Conservation (phyloP, 2,329 filamentous ascomycete genomes). For the Alternaria alternata region DNA sequence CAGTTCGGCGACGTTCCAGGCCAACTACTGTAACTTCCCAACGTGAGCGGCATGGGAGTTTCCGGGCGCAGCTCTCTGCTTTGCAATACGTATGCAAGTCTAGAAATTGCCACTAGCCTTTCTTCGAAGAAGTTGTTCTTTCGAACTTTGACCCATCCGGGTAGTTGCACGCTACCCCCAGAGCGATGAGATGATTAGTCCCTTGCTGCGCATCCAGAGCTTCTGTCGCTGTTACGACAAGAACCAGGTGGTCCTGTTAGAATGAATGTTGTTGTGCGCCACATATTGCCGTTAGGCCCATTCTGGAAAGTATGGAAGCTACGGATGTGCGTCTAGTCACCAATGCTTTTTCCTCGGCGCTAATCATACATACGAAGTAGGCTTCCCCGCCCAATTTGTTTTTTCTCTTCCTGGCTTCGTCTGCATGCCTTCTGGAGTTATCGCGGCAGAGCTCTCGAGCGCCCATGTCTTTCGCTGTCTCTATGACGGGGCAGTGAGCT, state of each 20-base stretch:
- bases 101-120: not conserved
- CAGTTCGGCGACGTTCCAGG: not conserved
- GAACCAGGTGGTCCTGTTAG: not conserved
- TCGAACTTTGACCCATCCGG: not conserved
- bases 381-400: not conserved
- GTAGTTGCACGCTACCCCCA: not conserved
- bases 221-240: not conserved
- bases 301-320: not conserved
- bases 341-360: not conserved
- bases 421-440: not conserved
- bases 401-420: not conserved
- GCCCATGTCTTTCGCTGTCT: fast-evolving
- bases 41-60: not conserved
- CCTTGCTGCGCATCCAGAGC: not conserved
- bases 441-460: not conserved
- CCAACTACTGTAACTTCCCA: fast-evolving
- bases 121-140: not conserved
- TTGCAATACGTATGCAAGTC: not conserved
- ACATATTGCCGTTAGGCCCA: not conserved
- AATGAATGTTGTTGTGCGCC: not conserved
- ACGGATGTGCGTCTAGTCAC: not conserved
- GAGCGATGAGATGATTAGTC: not conserved
- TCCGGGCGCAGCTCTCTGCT: not conserved
- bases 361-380: not conserved
- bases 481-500: not conserved